Evolutionary conservation across 305 asterid genomes (phyloP).

Genomic region (Ajuga reptans): DNA sequence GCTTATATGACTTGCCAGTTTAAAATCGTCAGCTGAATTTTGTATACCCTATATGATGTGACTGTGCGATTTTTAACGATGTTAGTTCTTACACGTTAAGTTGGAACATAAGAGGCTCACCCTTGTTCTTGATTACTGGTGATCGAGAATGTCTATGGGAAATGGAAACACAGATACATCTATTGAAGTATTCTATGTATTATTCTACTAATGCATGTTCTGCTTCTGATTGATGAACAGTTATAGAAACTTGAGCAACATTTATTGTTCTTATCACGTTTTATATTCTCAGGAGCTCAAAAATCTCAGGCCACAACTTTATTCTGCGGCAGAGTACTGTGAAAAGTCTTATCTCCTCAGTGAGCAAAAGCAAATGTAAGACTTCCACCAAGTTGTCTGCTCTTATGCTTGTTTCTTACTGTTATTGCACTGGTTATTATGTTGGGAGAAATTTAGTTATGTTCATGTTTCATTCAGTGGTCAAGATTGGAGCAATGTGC

Average conservation of each 20-base stretch:
- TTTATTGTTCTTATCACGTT: constrained; percentile 8
- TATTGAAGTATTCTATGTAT: not conserved
- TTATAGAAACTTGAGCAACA: not conserved
- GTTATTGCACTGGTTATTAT: not conserved
- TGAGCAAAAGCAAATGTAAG: constrained; percentile 86
- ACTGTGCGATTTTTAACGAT: not conserved
- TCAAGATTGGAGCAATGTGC: constrained; percentile 12
- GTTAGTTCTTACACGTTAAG: not conserved
- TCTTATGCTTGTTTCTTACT: not conserved
- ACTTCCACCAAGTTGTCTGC: constrained; percentile 6
- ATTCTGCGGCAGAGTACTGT: constrained; percentile 94
- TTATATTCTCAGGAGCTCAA: constrained; percentile 68
- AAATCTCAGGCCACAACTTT: constrained; percentile 87
- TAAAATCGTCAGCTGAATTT: not conserved
- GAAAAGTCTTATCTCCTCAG: constrained; percentile 81
- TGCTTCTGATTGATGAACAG: not conserved
- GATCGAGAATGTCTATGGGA: not conserved
- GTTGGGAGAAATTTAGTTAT: constrained; percentile 23
- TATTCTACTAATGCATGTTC: constrained; percentile 1
- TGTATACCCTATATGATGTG: not conserved
- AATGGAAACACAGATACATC: not conserved
- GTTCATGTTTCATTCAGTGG: not conserved
- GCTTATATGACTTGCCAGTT: not conserved
- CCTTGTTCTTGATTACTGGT: not conserved
- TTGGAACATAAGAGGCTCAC: not conserved